Evolutionary conservation across 345 rosid species (phyloP).

Genomic region (Camelina sativa): DNA sequence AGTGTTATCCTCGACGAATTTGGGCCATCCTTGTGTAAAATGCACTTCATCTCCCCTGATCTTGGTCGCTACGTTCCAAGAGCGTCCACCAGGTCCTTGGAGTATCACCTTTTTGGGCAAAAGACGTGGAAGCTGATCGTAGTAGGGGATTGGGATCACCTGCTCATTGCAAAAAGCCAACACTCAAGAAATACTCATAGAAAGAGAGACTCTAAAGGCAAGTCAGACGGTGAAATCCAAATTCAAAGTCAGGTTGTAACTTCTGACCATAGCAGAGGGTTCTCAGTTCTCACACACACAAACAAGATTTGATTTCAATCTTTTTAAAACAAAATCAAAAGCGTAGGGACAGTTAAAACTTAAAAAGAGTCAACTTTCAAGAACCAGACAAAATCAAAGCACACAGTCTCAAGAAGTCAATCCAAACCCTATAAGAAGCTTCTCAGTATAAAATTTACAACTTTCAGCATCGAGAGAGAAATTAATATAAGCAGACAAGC

Average conservation of each 20-base stretch:
- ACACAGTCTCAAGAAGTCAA: neutral
- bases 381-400: neutral
- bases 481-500: neutral
- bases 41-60: neutral
- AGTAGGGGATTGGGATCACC: constrained; percentile 26
- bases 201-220: too few relatives aligned
- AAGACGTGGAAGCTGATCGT: constrained; percentile 14
- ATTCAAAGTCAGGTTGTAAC: neutral
- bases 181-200: neutral
- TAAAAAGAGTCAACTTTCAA: neutral
- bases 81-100: constrained; percentile 29
- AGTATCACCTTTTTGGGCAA: constrained; percentile 28
- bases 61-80: constrained; percentile 19
- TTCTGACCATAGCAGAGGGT: neutral
- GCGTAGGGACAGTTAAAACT: neutral
- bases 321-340: too few relatives aligned
- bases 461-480: neutral
- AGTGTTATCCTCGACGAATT: constrained; percentile 27
- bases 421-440: neutral
- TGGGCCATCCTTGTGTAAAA: constrained; percentile 28
- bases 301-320: neutral
- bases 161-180: constrained; percentile 6
- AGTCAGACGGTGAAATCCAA: neutral
- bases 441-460: neutral
- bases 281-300: neutral